Evolutionary conservation across 2,329 filamentous ascomycete species (phyloP).

Genomic region (Fusarium brachygibbosum): DNA sequence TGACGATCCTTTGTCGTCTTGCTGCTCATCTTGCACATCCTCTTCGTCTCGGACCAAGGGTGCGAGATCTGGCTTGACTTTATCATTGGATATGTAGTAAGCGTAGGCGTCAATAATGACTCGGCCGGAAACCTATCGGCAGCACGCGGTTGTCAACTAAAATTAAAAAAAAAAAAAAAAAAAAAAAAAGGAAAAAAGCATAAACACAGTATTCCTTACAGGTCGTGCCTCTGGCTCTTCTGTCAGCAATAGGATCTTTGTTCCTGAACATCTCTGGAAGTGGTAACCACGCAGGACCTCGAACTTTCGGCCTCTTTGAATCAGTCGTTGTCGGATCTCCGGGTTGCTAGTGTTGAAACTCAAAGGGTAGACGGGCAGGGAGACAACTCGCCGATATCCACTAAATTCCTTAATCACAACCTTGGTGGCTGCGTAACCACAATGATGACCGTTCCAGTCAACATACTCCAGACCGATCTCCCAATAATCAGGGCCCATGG

Average conservation of each 20-base stretch:
- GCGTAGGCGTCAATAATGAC: constrained; percentile 55
- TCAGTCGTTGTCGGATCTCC: constrained; percentile 44
- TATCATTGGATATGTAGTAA: constrained; percentile 52
- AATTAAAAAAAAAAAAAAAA: no score
- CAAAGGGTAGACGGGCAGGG: constrained; percentile 51
- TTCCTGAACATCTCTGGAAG: constrained; percentile 49
- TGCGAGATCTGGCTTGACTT: constrained; percentile 48
- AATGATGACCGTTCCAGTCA: constrained; percentile 54
- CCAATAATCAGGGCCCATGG: constrained; percentile 26
- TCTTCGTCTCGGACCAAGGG: constrained; percentile 1
- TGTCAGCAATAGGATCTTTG: constrained; percentile 48
- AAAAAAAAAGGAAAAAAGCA: no score
- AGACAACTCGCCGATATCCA: constrained; percentile 47
- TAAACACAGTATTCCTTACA: constrained; percentile 18
- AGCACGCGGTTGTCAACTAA: no score
- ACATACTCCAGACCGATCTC: constrained; percentile 52
- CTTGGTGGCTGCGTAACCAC: constrained; percentile 47
- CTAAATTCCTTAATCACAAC: constrained; percentile 48
- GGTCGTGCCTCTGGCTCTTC: constrained; percentile 47
- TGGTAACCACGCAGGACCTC: constrained; percentile 53
- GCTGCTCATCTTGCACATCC: background rate
- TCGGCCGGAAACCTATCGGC: constrained; percentile 43
- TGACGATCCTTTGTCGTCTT: background rate
- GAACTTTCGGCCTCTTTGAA: constrained; percentile 52
- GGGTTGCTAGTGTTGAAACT: constrained; percentile 43